Base-by-base conservation (phyloP, 2,329 filamentous ascomycete species). In the Sclerotinia subarctica region DNA sequence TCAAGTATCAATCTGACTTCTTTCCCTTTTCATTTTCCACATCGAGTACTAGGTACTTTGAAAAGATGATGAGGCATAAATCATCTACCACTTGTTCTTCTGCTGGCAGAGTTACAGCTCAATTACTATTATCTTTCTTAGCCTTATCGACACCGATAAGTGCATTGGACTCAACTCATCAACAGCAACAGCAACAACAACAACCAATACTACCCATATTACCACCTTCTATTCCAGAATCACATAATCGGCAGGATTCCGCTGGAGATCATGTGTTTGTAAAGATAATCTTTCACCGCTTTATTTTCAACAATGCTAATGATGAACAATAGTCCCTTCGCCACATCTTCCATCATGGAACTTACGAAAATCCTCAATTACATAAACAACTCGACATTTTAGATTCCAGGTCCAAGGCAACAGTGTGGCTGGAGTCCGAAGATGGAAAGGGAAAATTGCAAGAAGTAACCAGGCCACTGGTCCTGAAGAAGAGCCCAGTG, bases 301-400 rank as follows among this genome's bases (percentile, higher is more conserved):
- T 56, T 3, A 19, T 11, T 44, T 29, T 19, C 15, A 53, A 49
- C 13, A 44, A 57, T 62, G 52, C 72, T 75, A 57, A 74, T 67
- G 29, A 19, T 60, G 44, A 67, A 47, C 52, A 53, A 58, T 78
- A 85, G 81, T 88, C 85, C 8, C 86, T 99, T 68, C 89, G 93
- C 74, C 94, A 99, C 79, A 89, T 98, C 75, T 95, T 92, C 80
- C 94, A 97, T 78, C 94, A 97, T 80, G 94, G 94, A 69, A 91
- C 92, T 52, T 86, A 94, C 78, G 82, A 85, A 73, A 87, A 96
- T 73, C 94, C 94, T 3, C 80, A 84, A 6, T 85, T 97, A 21
- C 92, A 97, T 78, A 85, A 90, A 69, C 89, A 87, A 73, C 83
- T 90, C 70, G 93, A 98, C 78, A 82, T 97, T 44, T n/a, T 64